These are phyloP conservation scores for Candida hispaniensis DNA, from an alignment of 805 yeast genomes.

Conservation along the genomic window DNA sequence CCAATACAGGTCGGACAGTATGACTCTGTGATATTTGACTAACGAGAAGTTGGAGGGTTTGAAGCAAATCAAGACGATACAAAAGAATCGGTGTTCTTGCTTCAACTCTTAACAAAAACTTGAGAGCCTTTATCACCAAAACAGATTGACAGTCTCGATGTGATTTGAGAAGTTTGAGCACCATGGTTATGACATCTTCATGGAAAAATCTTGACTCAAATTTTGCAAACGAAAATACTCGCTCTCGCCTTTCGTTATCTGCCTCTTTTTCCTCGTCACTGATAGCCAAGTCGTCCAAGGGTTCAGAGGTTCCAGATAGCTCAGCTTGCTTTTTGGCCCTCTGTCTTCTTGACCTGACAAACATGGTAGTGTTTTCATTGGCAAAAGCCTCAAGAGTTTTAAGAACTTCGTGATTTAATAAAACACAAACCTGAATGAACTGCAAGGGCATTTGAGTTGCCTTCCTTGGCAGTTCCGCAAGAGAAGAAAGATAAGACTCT, in stretches of 20 bases:
- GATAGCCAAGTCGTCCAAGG: constrained; percentile 19
- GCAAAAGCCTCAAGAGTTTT: constrained; percentile 59
- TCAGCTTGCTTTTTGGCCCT: constrained; percentile 24
- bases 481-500: constrained; percentile 43
- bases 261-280: constrained; percentile 26
- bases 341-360: constrained; percentile 38
- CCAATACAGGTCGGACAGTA: constrained; percentile 46
- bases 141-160: no score
- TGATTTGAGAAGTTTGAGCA: no score
- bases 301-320: constrained; percentile 18
- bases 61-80: constrained; percentile 65
- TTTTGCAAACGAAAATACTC: constrained; percentile 37
- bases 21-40: constrained; percentile 36
- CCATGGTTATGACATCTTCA: constrained; percentile 45
- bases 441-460: constrained; percentile 56
- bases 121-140: no score
- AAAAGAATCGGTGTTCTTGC: constrained; percentile 45
- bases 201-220: constrained; percentile 41
- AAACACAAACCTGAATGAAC: constrained; percentile 49
- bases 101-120: no score
- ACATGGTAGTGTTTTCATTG: constrained; percentile 42
- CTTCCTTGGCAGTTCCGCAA: constrained; percentile 50
- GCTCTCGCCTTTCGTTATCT: constrained; percentile 32
- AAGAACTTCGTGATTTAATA: constrained; percentile 52
- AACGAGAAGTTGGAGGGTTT: constrained; percentile 43